phyloP scores from a whole-genome alignment of 140 eudicot genomes.

The Anethum foeniculum region DNA sequence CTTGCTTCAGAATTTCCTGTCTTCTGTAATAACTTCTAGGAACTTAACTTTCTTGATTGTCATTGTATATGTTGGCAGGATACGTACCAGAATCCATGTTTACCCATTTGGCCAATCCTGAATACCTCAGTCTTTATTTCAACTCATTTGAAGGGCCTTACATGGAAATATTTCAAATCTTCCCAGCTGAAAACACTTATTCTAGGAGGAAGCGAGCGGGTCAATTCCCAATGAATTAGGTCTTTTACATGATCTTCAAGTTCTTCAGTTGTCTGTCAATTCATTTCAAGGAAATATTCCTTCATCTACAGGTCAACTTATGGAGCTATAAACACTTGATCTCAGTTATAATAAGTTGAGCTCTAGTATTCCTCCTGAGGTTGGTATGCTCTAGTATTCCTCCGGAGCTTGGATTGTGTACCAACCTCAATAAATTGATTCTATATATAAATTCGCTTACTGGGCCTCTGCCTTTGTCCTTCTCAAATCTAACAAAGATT shows the following conservation, averaged over 20 bases:
- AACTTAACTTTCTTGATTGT: too few relatives aligned
- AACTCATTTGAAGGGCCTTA: constrained; percentile 19
- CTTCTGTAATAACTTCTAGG: too few relatives aligned
- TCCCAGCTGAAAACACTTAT: too few relatives aligned
- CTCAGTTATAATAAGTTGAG: not conserved
- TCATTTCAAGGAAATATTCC: not conserved
- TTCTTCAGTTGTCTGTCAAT: too few relatives aligned
- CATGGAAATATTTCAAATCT: too few relatives aligned
- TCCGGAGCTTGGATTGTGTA: not conserved
- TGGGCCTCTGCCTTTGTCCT: constrained; percentile 29
- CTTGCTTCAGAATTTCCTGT: constrained; percentile 29
- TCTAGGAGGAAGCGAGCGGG: too few relatives aligned
- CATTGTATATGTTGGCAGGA: too few relatives aligned
- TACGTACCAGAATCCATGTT: too few relatives aligned
- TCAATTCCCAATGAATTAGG: not conserved
- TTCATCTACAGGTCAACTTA: not conserved
- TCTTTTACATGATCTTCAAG: too few relatives aligned
- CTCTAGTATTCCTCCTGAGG: not conserved
- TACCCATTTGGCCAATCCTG: too few relatives aligned
- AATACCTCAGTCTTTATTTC: too few relatives aligned
- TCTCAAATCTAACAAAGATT: constrained; percentile 39
- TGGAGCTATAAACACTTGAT: not conserved
- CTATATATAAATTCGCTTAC: not conserved
- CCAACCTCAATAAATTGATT: not conserved
- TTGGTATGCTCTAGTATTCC: too few relatives aligned